Conservation (phyloP, 306 rosid species). For the Glycine latifolia region DNA sequence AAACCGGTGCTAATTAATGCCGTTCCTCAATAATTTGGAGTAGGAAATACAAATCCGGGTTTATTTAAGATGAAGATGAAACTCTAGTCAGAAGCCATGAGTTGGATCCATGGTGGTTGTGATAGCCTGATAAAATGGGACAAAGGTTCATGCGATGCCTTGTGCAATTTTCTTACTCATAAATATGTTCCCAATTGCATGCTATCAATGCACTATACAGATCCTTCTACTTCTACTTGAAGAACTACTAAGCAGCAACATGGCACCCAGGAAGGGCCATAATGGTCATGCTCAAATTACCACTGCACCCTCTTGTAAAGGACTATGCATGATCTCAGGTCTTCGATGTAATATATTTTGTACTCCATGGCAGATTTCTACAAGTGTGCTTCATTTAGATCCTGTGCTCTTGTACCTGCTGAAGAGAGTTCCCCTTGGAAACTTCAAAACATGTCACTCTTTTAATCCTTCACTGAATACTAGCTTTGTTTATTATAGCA, state of each 20-base stretch:
- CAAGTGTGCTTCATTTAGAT: constrained; percentile 35
- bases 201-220: not conserved
- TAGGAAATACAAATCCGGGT: not conserved
- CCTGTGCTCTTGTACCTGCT: constrained; percentile 31
- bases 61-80: constrained; percentile 12
- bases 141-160: not conserved
- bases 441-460: constrained; percentile 46
- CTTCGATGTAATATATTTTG: not conserved
- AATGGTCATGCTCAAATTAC: not conserved
- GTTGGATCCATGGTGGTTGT: no score
- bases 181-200: not conserved
- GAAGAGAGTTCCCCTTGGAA: constrained; percentile 55
- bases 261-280: not conserved
- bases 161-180: not conserved
- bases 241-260: constrained; percentile 1
- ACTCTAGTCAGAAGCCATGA: no score
- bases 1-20: not conserved
- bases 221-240: not conserved
- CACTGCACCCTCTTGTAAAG: not conserved
- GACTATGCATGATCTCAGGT: not conserved
- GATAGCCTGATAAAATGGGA: no score
- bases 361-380: not conserved
- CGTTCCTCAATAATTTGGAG: not conserved
- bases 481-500: not conserved
- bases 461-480: not conserved